Evolutionary conservation across 2,329 filamentous ascomycete genomes (phyloP), one percentile per base, ranked within the genome.

Genomic region (Rutstroemia sydowiana): DNA sequence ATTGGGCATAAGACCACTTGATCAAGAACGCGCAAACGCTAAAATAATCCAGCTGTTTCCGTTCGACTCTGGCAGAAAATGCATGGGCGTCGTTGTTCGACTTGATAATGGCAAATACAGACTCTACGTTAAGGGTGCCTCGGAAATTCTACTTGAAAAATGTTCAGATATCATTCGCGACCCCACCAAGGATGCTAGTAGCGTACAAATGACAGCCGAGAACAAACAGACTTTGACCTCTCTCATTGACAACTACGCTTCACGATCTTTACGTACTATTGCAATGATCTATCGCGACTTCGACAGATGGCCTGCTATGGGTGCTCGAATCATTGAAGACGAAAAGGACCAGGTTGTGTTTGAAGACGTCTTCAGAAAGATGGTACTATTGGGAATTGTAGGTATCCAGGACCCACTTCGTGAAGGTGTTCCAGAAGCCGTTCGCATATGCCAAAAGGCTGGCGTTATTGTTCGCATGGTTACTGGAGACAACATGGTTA

Each of bases 381-480:
- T 92, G 79, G 82, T 78, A 4, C 87, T 89, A 71, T 70, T 89
- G 58, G 81, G 82, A 16, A 73, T 88, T 37, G 82, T 87, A 45
- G 85, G 85, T 59, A 88, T 89, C 62, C 84, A 88, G 64, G 85
- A 89, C 66, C 85, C 85, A 31, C 77, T 88, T 16, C 75, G 85
- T 51, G 75, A 77, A 5, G 83, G 84, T 58, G 85, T 88, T 20
- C 74, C 79, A 13, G 76, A 80, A 44, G 85, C 85, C 41, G 85
- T 89, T 50, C 71, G 73, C 53, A 79, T 79, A 62, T 87, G 84
- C 56, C 78, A 83, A 58, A 74, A 74, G 23, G 85, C 85, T 16
- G 85, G 85, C 50, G 84, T 89, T 14, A 74, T 80, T 51, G 83
- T 87, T 44, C 83, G 84, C 60, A 87, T 87, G 83, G 84, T 87